A percentile compares a stretch with the other conserved stretches of the same genome.
phyloP scores from a whole-genome alignment of 2,329 filamentous ascomycete genomes.

The Talaromyces sp. region DNA sequence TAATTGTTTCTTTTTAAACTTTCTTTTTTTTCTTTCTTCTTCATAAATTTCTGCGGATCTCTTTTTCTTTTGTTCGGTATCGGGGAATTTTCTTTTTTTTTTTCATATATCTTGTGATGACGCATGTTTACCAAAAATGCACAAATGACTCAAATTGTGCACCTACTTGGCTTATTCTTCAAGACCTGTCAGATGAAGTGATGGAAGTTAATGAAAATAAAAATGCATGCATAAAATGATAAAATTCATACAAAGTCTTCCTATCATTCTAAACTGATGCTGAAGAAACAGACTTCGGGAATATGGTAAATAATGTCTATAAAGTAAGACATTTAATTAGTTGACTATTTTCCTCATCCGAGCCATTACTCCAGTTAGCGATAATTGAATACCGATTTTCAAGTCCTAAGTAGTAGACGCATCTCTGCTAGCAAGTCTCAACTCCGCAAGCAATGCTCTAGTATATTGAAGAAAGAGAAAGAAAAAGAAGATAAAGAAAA shows the following conservation, averaged over 20 bases:
- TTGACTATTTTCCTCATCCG: too few relatives aligned
- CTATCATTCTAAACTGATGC: background rate
- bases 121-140: constrained; percentile 1
- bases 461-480: background rate
- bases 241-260: background rate
- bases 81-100: constrained; percentile 5
- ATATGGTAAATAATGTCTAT: too few relatives aligned
- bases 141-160: background rate
- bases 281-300: too few relatives aligned
- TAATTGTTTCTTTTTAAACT: background rate
- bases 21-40: constrained; percentile 9
- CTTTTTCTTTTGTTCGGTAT: constrained; percentile 6
- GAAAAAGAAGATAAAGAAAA: background rate
- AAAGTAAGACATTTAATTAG: too few relatives aligned
- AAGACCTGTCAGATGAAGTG: background rate
- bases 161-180: background rate
- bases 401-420: background rate
- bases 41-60: background rate
- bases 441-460: background rate
- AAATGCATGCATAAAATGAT: background rate
- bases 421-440: background rate
- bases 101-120: constrained; percentile 2
- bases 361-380: too few relatives aligned
- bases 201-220: background rate
- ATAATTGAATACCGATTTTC: background rate